Base-by-base conservation (phyloP, 2,329 filamentous ascomycete species). In the Teratosphaeria zuluensis region DNA sequence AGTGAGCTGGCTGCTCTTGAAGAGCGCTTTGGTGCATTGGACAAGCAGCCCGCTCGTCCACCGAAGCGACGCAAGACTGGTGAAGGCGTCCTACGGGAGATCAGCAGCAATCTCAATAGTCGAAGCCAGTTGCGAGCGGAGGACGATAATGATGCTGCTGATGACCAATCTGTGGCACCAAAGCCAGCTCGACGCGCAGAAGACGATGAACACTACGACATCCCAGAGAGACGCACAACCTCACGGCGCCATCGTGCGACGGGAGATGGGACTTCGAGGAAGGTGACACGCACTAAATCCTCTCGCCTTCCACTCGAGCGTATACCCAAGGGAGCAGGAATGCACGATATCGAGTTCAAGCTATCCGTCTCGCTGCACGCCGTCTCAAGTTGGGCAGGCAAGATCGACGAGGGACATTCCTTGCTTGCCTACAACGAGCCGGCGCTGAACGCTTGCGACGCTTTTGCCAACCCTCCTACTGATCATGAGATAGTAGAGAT, bases 271-370 rank as follows among this genome's bases (percentile, higher is more conserved):
- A 59, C 58, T 51, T 64, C 63, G 1, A 54, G 54, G 19, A 67
- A 65, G 42, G 53, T 63, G 4, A 62, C 57, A 4, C 69, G 71
- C 3, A 71, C 66, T 4, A 74, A 71, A 53, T 75, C 75, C 0
- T 72, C 70, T 1, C 66, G 60, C 9, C 65, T 77, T 0, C 72
- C 74, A 0, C 70, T 78, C 5, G 74, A 78, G 59, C 69, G 68
- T 7, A 68, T 68, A 4, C 74, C 74, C 1, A 55, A 59, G 4
- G 67, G 66, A 8, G 59, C 66, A 56, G 59, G 58, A 8, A 65
- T 62, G 24, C 64, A 67, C 16, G 59, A 66, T 54, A 46, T 69
- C 7, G 52, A 53, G 6, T n/a, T 30, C 35, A 57, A 11, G n/a
- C 38, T 53, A 3, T 54, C 53, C 1, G 56, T 33, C 11, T 62